Evolutionary conservation across 352 stramenopile species (phyloP).

Genomic region (Blastocystis sp.): DNA sequence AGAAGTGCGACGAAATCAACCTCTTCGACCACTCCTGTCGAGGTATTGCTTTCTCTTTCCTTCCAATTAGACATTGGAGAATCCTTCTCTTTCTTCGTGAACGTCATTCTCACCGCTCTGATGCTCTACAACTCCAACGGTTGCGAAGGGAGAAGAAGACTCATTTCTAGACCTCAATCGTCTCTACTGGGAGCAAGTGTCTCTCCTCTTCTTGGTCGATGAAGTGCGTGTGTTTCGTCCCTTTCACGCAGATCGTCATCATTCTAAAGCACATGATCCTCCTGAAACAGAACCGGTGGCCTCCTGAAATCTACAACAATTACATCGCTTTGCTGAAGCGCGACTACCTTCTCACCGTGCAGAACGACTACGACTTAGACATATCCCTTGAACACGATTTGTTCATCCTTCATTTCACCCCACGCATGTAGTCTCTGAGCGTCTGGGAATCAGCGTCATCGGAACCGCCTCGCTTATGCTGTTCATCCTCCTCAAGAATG

Average conservation of each 20-base stretch:
- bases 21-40: slow-evolving; percentile 1
- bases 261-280: slow-evolving; percentile 21
- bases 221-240: neutral
- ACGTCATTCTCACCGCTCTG: neutral
- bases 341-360: neutral
- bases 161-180: neutral
- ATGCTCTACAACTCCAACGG: neutral
- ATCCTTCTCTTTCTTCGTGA: neutral
- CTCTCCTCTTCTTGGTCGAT: neutral
- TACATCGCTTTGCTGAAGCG: neutral
- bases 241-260: neutral
- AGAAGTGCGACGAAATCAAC: slow-evolving; percentile 39
- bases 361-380: slow-evolving; percentile 21
- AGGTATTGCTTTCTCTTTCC: neutral
- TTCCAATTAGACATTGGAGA: neutral
- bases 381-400: neutral
- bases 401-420: neutral
- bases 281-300: slow-evolving; percentile 4
- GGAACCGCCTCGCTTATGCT: neutral
- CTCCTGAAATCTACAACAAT: slow-evolving; percentile 17
- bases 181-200: neutral
- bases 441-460: neutral
- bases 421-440: neutral
- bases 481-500: neutral
- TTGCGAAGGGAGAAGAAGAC: too few species aligned